A percentile compares a stretch with the other conserved stretches of the same genome.
phyloP scores from a whole-genome alignment of 495 filamentous ascomycete genomes.

The Penicillium mononematosum region DNA sequence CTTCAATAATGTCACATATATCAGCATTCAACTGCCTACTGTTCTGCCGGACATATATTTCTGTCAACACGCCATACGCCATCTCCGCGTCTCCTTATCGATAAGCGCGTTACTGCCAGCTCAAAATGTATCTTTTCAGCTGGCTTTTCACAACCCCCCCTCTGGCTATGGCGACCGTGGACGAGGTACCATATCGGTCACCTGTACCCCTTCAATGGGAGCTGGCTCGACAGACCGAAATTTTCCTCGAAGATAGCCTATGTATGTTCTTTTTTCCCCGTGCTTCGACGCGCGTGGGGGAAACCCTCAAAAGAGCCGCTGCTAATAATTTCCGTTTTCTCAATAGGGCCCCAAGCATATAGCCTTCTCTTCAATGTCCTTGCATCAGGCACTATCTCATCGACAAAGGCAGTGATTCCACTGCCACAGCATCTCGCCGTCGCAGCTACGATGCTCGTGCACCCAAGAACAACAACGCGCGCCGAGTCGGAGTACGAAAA shows the following conservation, averaged over 20 bases:
- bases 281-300: not conserved
- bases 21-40: not conserved
- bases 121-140: constrained; percentile 13
- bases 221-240: constrained; percentile 61
- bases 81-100: constrained; percentile 22
- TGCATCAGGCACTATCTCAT: constrained; percentile 50
- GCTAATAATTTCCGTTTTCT: constrained; percentile 15
- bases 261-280: constrained; percentile 44
- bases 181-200: constrained; percentile 45
- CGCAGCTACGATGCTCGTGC: constrained; percentile 64
- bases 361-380: constrained; percentile 65
- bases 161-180: constrained; percentile 23
- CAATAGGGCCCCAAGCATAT: constrained; percentile 65
- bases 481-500: constrained; percentile 51
- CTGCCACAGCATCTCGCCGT: constrained; percentile 62
- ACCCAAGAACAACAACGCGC: constrained; percentile 67
- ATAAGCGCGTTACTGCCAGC: constrained; percentile 26
- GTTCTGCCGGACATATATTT: not conserved
- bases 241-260: constrained; percentile 74
- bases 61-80: not conserved
- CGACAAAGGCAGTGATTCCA: constrained; percentile 48
- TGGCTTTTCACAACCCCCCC: constrained; percentile 9
- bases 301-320: not conserved
- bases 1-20: not conserved
- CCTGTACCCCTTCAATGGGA: constrained; percentile 58